Conservation (phyloP, 768 basidiomycete genomes). For the Suillus weaverae region DNA sequence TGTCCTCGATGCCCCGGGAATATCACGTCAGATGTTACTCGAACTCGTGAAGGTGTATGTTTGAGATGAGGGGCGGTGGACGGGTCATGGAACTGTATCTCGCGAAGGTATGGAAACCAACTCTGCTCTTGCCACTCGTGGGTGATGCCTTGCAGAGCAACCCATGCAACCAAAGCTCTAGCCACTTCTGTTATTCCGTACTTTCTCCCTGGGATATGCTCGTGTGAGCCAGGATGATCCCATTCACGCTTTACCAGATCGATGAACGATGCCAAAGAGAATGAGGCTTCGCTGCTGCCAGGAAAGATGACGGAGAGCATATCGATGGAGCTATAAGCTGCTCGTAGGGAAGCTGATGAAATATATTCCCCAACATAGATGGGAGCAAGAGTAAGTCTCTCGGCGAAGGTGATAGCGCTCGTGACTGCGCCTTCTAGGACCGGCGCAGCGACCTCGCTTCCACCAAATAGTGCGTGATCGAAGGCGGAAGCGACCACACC, state of each 20-base stretch:
- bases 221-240: constrained; percentile 52
- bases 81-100: constrained; percentile 62
- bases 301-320: constrained; percentile 71
- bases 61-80: constrained; percentile 32
- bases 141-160: constrained; percentile 77
- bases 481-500: constrained; percentile 58
- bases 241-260: constrained; percentile 79
- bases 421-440: constrained; percentile 59
- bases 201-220: constrained; percentile 55
- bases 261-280: constrained; percentile 79
- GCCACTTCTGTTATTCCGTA: constrained; percentile 67
- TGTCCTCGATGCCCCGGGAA: constrained; percentile 68
- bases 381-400: constrained; percentile 72
- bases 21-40: constrained; percentile 72
- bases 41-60: constrained; percentile 52
- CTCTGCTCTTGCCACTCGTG: constrained; percentile 75
- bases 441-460: constrained; percentile 55
- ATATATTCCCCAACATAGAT: constrained; percentile 75
- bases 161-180: constrained; percentile 76
- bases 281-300: constrained; percentile 75
- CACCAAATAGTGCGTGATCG: constrained; percentile 69
- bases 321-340: constrained; percentile 76
- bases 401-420: constrained; percentile 62
- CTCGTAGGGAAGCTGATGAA: constrained; percentile 70
- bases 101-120: constrained; percentile 66